phyloP scores from a whole-genome alignment of 2,329 filamentous ascomycete genomes.

The Fusarium devonianum region DNA sequence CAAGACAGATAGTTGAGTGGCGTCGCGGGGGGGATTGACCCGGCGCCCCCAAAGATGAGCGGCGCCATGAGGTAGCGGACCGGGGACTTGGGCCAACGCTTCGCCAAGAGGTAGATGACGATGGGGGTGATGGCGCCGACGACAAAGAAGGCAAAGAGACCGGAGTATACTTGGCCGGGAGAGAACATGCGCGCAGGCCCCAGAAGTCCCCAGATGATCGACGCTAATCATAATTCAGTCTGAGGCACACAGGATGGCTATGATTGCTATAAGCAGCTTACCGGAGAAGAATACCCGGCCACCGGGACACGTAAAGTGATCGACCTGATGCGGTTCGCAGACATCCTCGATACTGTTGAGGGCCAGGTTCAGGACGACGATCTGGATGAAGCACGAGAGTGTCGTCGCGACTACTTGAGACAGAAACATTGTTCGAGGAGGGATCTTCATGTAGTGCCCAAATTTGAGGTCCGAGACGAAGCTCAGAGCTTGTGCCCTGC shows the following conservation, averaged over 20 bases:
- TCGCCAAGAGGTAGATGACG: slow-evolving; percentile 57
- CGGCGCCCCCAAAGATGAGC: slow-evolving; percentile 67
- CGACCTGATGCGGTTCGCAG: slow-evolving; percentile 63
- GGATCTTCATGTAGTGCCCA: slow-evolving; percentile 77
- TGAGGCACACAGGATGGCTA: background rate
- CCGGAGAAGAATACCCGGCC: slow-evolving; percentile 70
- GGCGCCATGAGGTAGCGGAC: slow-evolving; percentile 65
- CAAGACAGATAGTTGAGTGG: slow-evolving; percentile 79
- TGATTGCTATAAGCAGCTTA: slow-evolving; percentile 39
- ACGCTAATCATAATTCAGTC: slow-evolving; percentile 52
- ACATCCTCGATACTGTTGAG: slow-evolving; percentile 68
- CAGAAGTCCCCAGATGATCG: slow-evolving; percentile 73
- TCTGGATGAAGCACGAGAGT: slow-evolving; percentile 71
- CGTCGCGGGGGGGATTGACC: slow-evolving; percentile 69
- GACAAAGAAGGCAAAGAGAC: slow-evolving; percentile 66
- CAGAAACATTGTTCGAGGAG: slow-evolving; percentile 71
- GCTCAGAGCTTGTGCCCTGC: slow-evolving; percentile 64
- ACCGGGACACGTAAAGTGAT: slow-evolving; percentile 69
- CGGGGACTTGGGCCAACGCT: slow-evolving; percentile 59
- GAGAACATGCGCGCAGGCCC: slow-evolving; percentile 70
- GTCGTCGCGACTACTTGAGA: slow-evolving; percentile 71
- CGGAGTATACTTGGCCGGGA: slow-evolving; percentile 66
- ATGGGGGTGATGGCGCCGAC: slow-evolving; percentile 63
- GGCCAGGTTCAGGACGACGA: slow-evolving; percentile 68
- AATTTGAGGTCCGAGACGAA: slow-evolving; percentile 74